Conservation (phyloP, 2,329 filamentous ascomycete genomes). For the Penicillium sp. region DNA sequence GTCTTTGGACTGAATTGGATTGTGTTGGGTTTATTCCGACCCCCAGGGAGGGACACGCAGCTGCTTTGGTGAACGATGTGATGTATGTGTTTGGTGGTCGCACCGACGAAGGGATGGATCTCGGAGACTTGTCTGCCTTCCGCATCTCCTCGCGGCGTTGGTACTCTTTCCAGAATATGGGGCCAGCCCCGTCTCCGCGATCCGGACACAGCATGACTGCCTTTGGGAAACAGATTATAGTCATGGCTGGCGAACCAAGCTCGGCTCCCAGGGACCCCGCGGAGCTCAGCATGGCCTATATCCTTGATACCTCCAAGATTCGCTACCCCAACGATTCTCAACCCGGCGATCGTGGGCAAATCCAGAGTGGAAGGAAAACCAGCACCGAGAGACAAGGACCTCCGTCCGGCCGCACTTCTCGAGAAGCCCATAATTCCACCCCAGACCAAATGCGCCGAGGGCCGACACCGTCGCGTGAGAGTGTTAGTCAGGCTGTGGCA, state of each 20-base stretch:
- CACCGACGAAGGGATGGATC: slow-evolving; percentile 84
- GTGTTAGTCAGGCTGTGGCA: slow-evolving; percentile 28
- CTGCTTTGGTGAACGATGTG: slow-evolving; percentile 88
- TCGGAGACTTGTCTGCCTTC: slow-evolving; percentile 88
- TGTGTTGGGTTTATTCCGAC: slow-evolving; percentile 97
- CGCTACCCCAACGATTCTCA: slow-evolving; percentile 77
- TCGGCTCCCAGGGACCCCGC: slow-evolving; percentile 72
- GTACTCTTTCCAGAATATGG: slow-evolving; percentile 99
- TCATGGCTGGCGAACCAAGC: slow-evolving; percentile 90
- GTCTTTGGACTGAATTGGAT: slow-evolving; percentile 81
- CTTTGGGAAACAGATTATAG: slow-evolving; percentile 84
- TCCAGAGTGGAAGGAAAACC: slow-evolving; percentile 39
- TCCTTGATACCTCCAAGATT: slow-evolving; percentile 93
- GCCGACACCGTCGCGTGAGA: slow-evolving; percentile 42
- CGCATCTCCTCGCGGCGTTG: slow-evolving; percentile 76
- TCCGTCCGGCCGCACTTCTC: slow-evolving; percentile 38
- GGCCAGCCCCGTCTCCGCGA: slow-evolving; percentile 82
- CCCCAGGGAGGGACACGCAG: slow-evolving; percentile 87
- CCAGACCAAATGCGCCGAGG: slow-evolving; percentile 35
- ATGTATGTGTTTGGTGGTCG: slow-evolving; percentile 99
- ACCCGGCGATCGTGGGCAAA: slow-evolving; percentile 37
- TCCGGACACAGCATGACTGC: slow-evolving; percentile 98
- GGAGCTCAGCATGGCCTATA: slow-evolving; percentile 82
- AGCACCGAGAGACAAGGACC: slow-evolving; percentile 42
- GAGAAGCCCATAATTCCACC: slow-evolving; percentile 38